Evolutionary conservation across 495 filamentous ascomycete species (phyloP), one percentile per base, ranked within the genome.

Genomic region (Penicillium cinerascens): DNA sequence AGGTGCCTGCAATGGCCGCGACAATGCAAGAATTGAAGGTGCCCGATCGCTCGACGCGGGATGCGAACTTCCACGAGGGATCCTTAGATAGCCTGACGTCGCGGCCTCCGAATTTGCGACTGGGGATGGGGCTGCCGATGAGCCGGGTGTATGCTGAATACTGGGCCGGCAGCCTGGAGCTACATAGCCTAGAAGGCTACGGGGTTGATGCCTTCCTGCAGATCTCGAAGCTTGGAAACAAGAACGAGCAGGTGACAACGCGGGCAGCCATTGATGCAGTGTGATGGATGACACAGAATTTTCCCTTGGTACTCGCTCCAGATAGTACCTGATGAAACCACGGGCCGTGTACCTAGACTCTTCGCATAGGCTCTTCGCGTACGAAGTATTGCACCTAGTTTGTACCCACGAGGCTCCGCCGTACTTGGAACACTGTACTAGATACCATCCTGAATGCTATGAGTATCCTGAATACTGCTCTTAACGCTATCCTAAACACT

Each of bases 171-270:
- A 92, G 82, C 64, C 69, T 99, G 21, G 90, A 96, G 65, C 63
- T 97, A 53, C 93, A 97, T 67, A 96, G 86, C 66, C 71, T 99
- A 33, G 93, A 97, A 60, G 93, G 93, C 0, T 99, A 97, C 59
- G 93, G 93, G 2, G 91, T 95, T n/a, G 93, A 99, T 73, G 92
- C 88, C 1, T 99, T 97, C 65, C 68, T 99, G 54, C 92, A 97
- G 69, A 96, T 99, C 35, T 92, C 89, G 6, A 96, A 96, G 70
- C 78, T 99, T 48, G 93, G 93, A 18, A 99, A 99, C 70, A 97
- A 97, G 77, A 96, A 96, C 64, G 93, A 99, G 76, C 92, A 95
- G 66, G 73, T 99, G 44, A 93, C 85, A 10, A 95, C 89, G 26
- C 74, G 92, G 61, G 91, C 91, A 18, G 85, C 80, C 45, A 91